phyloP scores from a whole-genome alignment of 2,329 filamentous ascomycete species.

The Aschersonia sp. region DNA sequence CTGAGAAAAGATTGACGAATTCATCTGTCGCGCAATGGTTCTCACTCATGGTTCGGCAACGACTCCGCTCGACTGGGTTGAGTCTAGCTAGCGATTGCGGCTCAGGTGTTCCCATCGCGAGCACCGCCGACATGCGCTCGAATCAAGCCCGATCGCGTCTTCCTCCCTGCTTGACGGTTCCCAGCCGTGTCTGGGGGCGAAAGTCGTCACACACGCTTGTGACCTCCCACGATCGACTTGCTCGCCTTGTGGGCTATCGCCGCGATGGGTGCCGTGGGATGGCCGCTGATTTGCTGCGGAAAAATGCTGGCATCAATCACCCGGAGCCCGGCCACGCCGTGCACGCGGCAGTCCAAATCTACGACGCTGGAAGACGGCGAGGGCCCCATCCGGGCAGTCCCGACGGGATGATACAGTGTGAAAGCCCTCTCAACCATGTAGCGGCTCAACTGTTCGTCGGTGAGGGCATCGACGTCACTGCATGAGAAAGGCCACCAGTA shows the following conservation, averaged over 20 bases:
- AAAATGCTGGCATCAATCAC: slow-evolving; percentile 45
- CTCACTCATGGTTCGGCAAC: too few species aligned
- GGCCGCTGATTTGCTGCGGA: slow-evolving; percentile 19
- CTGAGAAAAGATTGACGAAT: too few species aligned
- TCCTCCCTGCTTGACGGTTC: background rate
- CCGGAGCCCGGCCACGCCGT: slow-evolving; percentile 34
- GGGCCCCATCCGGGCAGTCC: slow-evolving; percentile 8
- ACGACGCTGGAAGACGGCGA: slow-evolving; percentile 13
- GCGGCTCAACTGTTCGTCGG: slow-evolving; percentile 8
- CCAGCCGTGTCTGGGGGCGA: background rate
- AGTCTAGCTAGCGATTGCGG: too few species aligned
- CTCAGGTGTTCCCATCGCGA: too few species aligned
- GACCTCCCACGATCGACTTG: slow-evolving; percentile 5
- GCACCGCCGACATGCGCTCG: too few species aligned
- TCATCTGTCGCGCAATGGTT: too few species aligned
- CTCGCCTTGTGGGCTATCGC: slow-evolving; percentile 8
- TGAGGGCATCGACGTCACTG: slow-evolving; percentile 6
- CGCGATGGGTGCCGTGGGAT: slow-evolving; percentile 8
- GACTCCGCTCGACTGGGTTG: too few species aligned
- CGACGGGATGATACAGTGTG: slow-evolving; percentile 8
- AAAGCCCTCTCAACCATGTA: slow-evolving; percentile 7
- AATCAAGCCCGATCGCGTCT: background rate
- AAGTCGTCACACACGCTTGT: background rate
- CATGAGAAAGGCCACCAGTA: slow-evolving; percentile 10
- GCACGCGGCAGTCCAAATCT: slow-evolving; percentile 37